Base-by-base conservation (phyloP, 1,284 basidiomycete species). In the Rhodotorula sp. region DNA sequence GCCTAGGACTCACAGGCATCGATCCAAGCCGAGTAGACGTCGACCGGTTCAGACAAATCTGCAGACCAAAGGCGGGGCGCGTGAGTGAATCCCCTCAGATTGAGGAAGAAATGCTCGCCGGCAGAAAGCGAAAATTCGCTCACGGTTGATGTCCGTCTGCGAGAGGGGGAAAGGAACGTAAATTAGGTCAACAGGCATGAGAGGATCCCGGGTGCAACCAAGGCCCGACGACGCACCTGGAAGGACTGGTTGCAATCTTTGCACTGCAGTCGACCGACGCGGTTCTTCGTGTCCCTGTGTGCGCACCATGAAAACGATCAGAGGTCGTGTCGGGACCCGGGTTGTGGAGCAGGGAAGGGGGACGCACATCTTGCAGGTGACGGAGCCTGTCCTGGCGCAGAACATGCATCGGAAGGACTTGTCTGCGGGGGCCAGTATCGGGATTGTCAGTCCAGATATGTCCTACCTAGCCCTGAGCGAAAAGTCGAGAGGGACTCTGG, bases 1-100 rank as follows among this genome's bases (percentile, higher is more conserved):
- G 29, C 29, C 29, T 2, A 29, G 2, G 3, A 78, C 57, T 79
- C 77, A 62, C 80, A 81, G 5, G 81, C 81, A 69, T 83, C 82
- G 68, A 83, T 82, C 82, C 82, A 83, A 43, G 80, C 75, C 52
- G 80, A 80, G 72, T 83, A 83, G 14, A 83, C 77, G 67, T 83
- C 82, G 64, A 83, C 82, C 3, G 82, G 81, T 58, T 81, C 80
- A 15, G 79, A 79, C 16, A 83, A 71, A 46, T 81, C 79, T 76
- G 77, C 72, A 3, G 72, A 3, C 15, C 34, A 31, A 14, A 20
- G 62, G 52, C 16, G n/a, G 16, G 46, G 16, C 5, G 20, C 2
- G 3, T 7, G n/a, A 29, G 8, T 54, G 43, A 39, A 18, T 29
- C 5, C 12, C 14, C 26, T 0, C 46, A n/a, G 60, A 31, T 5